Evolutionary conservation across 768 basidiomycete genomes (phyloP).

Genomic region (Pleurotus platypus): DNA sequence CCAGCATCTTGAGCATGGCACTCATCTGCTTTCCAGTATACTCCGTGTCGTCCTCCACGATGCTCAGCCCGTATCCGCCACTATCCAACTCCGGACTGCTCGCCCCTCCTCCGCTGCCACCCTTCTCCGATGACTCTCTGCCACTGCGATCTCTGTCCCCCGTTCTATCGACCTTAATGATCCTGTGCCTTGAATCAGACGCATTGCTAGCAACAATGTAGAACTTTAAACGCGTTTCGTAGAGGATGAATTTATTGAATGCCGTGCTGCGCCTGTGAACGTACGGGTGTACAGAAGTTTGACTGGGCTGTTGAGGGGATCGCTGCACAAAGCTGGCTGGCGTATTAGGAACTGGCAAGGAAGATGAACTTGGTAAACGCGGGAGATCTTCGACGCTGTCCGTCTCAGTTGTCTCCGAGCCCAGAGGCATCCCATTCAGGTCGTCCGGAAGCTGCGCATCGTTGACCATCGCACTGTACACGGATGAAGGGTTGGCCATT

Average conservation of each 20-base stretch:
- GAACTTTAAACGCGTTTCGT: constrained; percentile 89
- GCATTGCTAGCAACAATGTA: constrained; percentile 91
- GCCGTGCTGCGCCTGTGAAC: constrained; percentile 23
- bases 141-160: constrained; percentile 49
- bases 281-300: background rate
- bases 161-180: constrained; percentile 92
- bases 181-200: constrained; percentile 82
- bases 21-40: constrained; percentile 91
- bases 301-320: background rate
- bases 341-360: background rate
- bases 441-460: too few species aligned
- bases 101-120: background rate
- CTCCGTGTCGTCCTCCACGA: constrained; percentile 84
- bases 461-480: too few species aligned
- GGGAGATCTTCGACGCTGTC: background rate
- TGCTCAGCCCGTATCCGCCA: constrained; percentile 34
- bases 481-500: too few species aligned
- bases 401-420: too few species aligned
- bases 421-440: too few species aligned
- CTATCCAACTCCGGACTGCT: background rate
- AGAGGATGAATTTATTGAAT: constrained; percentile 86
- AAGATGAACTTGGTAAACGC: background rate
- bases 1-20: constrained; percentile 89
- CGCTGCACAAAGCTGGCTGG: background rate
- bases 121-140: background rate